Evolutionary conservation across 345 rosid genomes (phyloP).

Genomic region (Crucihimalaya himalaica): DNA sequence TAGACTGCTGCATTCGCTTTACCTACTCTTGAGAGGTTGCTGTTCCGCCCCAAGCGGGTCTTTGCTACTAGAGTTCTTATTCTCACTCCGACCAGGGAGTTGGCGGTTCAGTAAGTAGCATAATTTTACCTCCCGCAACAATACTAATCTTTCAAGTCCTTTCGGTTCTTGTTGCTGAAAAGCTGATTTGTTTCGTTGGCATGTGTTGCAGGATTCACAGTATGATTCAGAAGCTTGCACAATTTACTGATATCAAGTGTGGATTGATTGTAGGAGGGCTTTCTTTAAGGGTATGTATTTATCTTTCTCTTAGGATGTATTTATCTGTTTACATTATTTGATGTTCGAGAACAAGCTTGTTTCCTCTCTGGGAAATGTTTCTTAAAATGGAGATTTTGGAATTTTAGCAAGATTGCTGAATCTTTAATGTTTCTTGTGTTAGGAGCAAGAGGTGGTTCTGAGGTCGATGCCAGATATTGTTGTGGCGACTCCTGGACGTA

Average conservation of each 20-base stretch:
- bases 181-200: neutral
- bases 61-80: constrained; percentile 86
- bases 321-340: neutral
- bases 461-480: constrained; percentile 96
- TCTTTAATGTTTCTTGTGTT: constrained; percentile 25
- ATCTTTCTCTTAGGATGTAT: constrained; percentile 14
- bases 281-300: constrained; percentile 66
- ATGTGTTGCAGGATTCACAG: constrained; percentile 78
- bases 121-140: neutral
- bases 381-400: neutral
- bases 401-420: constrained; percentile 1
- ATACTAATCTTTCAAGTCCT: neutral
- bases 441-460: constrained; percentile 91
- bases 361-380: neutral
- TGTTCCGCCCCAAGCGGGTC: constrained; percentile 84
- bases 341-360: constrained; percentile 7
- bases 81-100: constrained; percentile 91
- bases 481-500: constrained; percentile 96
- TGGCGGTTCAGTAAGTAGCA: constrained; percentile 85
- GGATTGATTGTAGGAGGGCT: constrained; percentile 96
- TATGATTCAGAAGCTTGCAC: constrained; percentile 86
- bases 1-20: constrained; percentile 96
- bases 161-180: neutral
- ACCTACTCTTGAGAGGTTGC: constrained; percentile 87
- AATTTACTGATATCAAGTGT: constrained; percentile 86